Base-by-base conservation (phyloP, 2,329 filamentous ascomycete species). In the Colletotrichum tanaceti region DNA sequence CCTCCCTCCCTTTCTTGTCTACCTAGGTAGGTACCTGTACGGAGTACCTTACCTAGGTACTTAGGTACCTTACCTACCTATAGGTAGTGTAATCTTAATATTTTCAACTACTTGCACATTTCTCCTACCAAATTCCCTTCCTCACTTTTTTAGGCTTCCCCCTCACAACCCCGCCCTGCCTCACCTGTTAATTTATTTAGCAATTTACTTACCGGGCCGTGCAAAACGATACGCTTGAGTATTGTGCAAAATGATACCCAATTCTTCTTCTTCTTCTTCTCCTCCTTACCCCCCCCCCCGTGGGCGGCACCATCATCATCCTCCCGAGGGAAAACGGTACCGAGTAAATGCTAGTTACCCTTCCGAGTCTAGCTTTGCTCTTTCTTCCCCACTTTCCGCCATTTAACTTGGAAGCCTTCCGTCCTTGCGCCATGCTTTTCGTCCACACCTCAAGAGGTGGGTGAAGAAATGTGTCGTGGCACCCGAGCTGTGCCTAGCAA, bases 171-270 rank as follows among this genome's bases (percentile, higher is more conserved):
- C 18, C 52, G 13, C 32, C 38, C 49, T 44, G 11, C 28, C 28
- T 53, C 20, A 43, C 58, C 35, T 46, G n/a, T n/a, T n/a, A 47
- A 59, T 59, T 49, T 39, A 59, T 58, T 41, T 58, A 28, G 44
- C n/a, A 49, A 32, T 59, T 59, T 58, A 44, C 57, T 24, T 35
- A 39, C 16, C 44, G 32, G 44, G 18, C 44, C 44, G 32, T 18
- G 35, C n/a, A 35, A 20, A 43, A 38, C 55, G 35, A 38, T n/a
- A n/a, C n/a, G n/a, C n/a, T n/a, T n/a, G n/a, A n/a, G n/a, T n/a
- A n/a, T n/a, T n/a, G 32, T 18, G 35, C n/a, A 35, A 20, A 43
- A 38, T 41, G 35, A 38, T 5, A 43, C 28, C n/a, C 5, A 32
- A 11, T 18, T 5, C 22, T 13, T 41, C 22, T 49, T 54, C 32